Evolutionary conservation across 148 eudicot genomes (phyloP).

Genomic region (Fagopyrum homotropicum): DNA sequence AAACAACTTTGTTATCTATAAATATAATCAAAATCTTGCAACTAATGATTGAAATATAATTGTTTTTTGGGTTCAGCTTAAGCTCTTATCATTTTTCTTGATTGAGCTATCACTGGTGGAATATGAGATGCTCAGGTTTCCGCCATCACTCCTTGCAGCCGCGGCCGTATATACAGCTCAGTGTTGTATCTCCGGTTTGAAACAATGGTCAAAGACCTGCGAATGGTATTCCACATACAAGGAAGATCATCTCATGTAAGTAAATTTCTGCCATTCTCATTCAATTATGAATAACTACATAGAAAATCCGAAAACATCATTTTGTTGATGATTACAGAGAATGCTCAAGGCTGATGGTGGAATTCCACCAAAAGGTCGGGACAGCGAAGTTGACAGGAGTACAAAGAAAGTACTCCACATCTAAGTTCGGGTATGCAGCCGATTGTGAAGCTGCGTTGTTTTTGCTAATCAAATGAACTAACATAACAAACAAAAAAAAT

Average conservation of each 20-base stretch:
- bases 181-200: conserved; percentile 45
- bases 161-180: conserved; percentile 80
- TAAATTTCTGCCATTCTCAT: neutral
- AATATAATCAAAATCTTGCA: neutral
- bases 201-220: conserved; percentile 70
- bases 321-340: conserved; percentile 50
- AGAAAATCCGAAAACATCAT: conserved; percentile 17
- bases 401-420: conserved; percentile 64
- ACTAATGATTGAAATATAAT: neutral
- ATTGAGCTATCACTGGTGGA: conserved; percentile 79
- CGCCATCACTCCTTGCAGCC: conserved; percentile 74
- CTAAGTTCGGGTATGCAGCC: conserved; percentile 66
- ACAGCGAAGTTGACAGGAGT: conserved; percentile 77
- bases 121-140: conserved; percentile 61
- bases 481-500: neutral
- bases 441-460: conserved; percentile 56
- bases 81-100: conserved; percentile 52
- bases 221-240: conserved; percentile 56
- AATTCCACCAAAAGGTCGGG: conserved; percentile 60
- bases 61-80: conserved; percentile 33
- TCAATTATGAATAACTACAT: neutral
- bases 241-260: conserved; percentile 62
- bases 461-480: conserved; percentile 22
- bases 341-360: conserved; percentile 58
- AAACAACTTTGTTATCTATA: neutral